Conservation (phyloP, 306 rosid species). For the Vigna angularis region DNA sequence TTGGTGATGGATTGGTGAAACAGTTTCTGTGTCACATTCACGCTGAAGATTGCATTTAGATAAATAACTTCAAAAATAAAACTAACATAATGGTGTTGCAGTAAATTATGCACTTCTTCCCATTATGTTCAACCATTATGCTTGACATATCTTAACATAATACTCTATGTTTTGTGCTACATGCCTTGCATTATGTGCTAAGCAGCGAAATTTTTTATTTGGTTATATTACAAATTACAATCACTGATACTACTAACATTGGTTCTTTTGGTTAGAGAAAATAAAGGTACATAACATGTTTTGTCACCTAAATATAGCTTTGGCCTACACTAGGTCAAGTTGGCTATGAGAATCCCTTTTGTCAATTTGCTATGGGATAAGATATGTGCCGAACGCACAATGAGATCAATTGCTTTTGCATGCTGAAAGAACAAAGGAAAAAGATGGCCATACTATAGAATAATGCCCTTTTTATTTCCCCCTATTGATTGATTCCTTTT, state of each 20-base stretch:
- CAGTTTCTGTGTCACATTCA: neutral
- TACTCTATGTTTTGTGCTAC: neutral
- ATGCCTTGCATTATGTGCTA: too few species aligned
- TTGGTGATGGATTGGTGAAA: constrained; percentile 23
- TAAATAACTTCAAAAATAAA: neutral
- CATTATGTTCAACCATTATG: neutral
- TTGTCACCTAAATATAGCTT: neutral
- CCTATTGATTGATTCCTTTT: constrained; percentile 27
- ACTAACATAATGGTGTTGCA: neutral
- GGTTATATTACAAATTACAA: neutral
- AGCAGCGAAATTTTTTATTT: too few species aligned
- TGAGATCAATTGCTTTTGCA: constrained; percentile 15
- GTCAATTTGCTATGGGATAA: constrained; percentile 34
- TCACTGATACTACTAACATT: neutral
- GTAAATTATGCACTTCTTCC: neutral
- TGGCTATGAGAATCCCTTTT: neutral
- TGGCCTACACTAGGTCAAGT: neutral
- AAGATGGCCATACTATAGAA: neutral
- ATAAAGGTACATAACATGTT: neutral
- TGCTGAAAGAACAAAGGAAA: constrained; percentile 6
- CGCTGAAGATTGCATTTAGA: constrained; percentile 2
- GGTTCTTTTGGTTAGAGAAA: neutral
- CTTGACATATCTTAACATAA: neutral
- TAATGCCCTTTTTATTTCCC: neutral
- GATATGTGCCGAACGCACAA: constrained; percentile 23